phyloP scores from a whole-genome alignment of 1,284 basidiomycete genomes.

The Tylopilus orsonianus region DNA sequence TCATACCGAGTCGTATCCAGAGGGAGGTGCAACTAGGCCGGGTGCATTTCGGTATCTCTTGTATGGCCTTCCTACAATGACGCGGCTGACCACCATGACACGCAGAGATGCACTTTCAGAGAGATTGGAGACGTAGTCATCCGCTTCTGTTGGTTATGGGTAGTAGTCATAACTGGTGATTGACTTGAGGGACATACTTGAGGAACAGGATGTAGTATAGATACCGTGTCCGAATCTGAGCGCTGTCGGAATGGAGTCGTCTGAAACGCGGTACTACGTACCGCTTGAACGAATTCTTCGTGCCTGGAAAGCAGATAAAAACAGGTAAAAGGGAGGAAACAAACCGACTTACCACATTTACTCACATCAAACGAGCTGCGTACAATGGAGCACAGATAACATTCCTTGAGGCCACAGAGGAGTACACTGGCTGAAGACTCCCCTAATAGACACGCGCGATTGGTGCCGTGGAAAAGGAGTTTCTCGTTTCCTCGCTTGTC shows the following conservation, averaged over 20 bases:
- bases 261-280: slow-evolving; percentile 15
- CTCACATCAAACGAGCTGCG: slow-evolving; percentile 53
- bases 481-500: slow-evolving; percentile 47
- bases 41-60: slow-evolving; percentile 47
- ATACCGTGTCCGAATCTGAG: slow-evolving; percentile 60
- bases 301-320: slow-evolving; percentile 37
- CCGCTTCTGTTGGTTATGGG: slow-evolving; percentile 47
- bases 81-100: slow-evolving; percentile 53
- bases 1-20: slow-evolving; percentile 56
- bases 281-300: slow-evolving; percentile 55
- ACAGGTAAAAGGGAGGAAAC: neutral
- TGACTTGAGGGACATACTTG: slow-evolving; percentile 42
- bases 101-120: slow-evolving; percentile 41
- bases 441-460: slow-evolving; percentile 51
- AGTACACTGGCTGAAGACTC: slow-evolving; percentile 44
- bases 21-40: slow-evolving; percentile 46
- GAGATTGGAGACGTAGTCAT: slow-evolving; percentile 51
- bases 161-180: neutral
- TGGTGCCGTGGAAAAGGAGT: slow-evolving; percentile 62
- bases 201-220: slow-evolving; percentile 60
- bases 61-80: slow-evolving; percentile 57
- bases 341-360: slow-evolving; percentile 46
- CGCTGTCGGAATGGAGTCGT: neutral
- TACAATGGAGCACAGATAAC: slow-evolving; percentile 53
- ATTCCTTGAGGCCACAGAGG: slow-evolving; percentile 48